phyloP scores from a whole-genome alignment of 139 green algal species.

The Edaphochlamys debaryana region DNA sequence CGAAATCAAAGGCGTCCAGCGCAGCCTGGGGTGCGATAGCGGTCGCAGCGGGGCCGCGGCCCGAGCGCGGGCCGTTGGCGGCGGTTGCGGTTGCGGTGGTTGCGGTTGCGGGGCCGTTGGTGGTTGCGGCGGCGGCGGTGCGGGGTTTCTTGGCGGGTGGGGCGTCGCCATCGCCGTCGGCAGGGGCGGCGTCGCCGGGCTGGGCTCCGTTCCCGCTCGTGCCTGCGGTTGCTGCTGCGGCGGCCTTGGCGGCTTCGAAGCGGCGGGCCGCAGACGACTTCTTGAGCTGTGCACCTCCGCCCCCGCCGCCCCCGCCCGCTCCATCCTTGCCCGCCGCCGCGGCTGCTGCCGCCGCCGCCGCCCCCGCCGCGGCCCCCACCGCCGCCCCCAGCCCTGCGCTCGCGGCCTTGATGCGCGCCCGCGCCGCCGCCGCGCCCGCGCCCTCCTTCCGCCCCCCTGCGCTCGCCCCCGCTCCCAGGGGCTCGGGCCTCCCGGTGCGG shows the following conservation, averaged over 20 bases:
- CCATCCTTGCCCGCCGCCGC: neutral
- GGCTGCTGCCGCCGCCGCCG: neutral
- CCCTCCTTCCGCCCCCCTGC: too few relatives aligned
- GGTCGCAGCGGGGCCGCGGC: neutral
- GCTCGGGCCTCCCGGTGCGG: neutral
- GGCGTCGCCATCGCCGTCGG: neutral
- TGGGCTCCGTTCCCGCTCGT: too few relatives aligned
- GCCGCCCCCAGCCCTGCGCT: too few relatives aligned
- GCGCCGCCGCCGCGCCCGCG: neutral
- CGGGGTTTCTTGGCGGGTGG: conserved; percentile 1
- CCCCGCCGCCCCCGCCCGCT: too few relatives aligned
- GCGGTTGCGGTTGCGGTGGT: too few relatives aligned
- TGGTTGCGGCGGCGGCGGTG: neutral
- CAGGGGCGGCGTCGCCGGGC: neutral
- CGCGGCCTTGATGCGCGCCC: neutral
- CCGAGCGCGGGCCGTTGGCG: neutral
- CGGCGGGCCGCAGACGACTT: conserved; percentile 23
- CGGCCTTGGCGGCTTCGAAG: conserved; percentile 16
- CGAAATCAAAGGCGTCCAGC: conserved; percentile 32
- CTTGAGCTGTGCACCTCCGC: neutral
- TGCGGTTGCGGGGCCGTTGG: too few relatives aligned
- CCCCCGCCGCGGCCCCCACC: neutral
- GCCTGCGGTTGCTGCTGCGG: neutral
- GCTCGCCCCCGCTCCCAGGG: too few relatives aligned
- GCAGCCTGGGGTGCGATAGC: conserved; percentile 3